A percentile compares a stretch with the other conserved stretches of the same genome.
Conservation (phyloP, 2,329 filamentous ascomycete genomes). For the Elsinoe fawcettii region DNA sequence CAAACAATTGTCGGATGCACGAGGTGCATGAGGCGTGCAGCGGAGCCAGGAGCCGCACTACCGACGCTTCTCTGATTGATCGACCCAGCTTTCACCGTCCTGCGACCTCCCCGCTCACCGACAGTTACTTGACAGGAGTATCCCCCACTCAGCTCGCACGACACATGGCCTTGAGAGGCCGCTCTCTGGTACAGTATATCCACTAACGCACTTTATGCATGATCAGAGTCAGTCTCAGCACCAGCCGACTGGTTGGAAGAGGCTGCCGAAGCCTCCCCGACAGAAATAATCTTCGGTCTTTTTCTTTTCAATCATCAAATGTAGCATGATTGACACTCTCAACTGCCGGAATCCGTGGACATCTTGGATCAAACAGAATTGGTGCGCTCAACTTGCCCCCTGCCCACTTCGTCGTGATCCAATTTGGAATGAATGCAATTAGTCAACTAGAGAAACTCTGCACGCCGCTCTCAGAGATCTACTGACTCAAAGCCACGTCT, state of each 20-base stretch:
- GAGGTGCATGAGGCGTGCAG: slow-evolving; percentile 6
- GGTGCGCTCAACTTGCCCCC: neutral
- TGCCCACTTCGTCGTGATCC: neutral
- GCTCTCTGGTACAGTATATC: neutral
- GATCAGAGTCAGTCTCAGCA: neutral
- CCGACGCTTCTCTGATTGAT: slow-evolving; percentile 1
- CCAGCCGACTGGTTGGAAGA: slow-evolving; percentile 7
- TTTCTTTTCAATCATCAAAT: neutral
- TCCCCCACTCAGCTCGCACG: neutral
- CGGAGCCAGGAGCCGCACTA: neutral
- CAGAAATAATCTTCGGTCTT: neutral
- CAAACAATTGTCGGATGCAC: slow-evolving; percentile 2
- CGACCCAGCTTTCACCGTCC: neutral
- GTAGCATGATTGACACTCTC: neutral
- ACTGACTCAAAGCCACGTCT: neutral
- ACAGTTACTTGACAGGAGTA: neutral
- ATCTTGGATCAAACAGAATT: neutral
- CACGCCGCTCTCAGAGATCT: neutral
- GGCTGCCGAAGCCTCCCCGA: slow-evolving; percentile 1
- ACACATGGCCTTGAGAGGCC: slow-evolving; percentile 1
- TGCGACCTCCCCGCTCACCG: slow-evolving; percentile 8
- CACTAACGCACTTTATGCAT: neutral
- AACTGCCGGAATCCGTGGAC: neutral
- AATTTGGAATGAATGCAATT: slow-evolving; percentile 12
- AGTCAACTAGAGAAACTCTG: neutral